A percentile compares a stretch with the other conserved stretches of the same genome.
These are phyloP conservation scores for Filobasidium floriforme DNA, from an alignment of 768 basidiomycete genomes.

Conservation along the genomic window DNA sequence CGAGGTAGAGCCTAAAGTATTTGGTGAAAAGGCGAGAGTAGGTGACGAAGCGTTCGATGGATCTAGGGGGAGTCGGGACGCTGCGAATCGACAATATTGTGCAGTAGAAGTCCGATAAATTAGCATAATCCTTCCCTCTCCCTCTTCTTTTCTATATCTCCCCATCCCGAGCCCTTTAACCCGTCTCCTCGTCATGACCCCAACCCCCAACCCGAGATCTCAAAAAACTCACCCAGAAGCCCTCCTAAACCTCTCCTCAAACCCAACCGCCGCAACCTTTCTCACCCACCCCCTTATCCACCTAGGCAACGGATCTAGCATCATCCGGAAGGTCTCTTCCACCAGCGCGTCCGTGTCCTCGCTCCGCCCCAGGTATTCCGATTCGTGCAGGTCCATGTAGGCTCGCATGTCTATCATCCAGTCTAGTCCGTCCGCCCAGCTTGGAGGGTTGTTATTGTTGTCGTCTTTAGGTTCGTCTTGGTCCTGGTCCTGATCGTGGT, in stretches of 20 bases:
- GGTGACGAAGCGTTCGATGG: not conserved
- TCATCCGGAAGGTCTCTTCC: conserved; percentile 9
- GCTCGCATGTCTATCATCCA: conserved; percentile 21
- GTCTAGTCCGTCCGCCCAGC: conserved; percentile 16
- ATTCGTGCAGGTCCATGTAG: conserved; percentile 16
- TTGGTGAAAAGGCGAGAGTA: conserved; percentile 61
- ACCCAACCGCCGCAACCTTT: not conserved
- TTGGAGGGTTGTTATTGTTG: not conserved
- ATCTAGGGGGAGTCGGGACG: not conserved
- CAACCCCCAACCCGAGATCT: too few relatives aligned
- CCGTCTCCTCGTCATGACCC: too few relatives aligned
- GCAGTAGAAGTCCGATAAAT: too few relatives aligned
- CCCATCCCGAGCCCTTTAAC: too few relatives aligned
- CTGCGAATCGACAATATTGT: too few relatives aligned
- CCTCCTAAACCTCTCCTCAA: conserved; percentile 2
- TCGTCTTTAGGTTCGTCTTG: not conserved
- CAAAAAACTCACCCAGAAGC: conserved; percentile 14
- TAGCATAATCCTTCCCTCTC: too few relatives aligned
- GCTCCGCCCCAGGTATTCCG: not conserved
- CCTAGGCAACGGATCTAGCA: conserved; percentile 1
- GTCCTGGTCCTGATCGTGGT: too few relatives aligned
- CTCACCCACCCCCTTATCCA: not conserved
- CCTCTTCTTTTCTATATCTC: too few relatives aligned
- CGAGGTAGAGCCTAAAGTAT: conserved; percentile 58
- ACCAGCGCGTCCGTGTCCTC: conserved; percentile 10